Percentiles rank a stretch among this genome's conserved stretches.
Evolutionary conservation across 768 basidiomycete genomes (phyloP).

Genomic region (Tylopilus vinaceipallidus): DNA sequence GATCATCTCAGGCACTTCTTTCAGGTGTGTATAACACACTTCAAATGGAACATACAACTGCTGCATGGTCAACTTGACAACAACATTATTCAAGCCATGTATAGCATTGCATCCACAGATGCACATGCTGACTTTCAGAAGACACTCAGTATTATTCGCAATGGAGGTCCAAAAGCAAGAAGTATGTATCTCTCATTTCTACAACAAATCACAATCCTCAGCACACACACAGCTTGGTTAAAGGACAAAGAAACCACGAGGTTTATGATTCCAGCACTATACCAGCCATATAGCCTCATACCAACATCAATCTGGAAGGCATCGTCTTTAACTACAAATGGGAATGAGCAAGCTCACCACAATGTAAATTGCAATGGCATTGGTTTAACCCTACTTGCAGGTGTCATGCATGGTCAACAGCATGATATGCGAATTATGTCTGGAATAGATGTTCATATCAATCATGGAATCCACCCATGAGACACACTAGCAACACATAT

Average conservation of each 20-base stretch:
- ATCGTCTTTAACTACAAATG: constrained; percentile 7
- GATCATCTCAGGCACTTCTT: neutral
- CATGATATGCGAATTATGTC: neutral
- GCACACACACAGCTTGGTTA: neutral
- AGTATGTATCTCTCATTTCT: neutral
- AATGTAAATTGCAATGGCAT: constrained; percentile 8
- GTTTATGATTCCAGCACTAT: neutral
- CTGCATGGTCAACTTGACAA: neutral
- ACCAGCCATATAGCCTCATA: constrained; percentile 1
- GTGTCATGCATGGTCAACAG: constrained; percentile 8
- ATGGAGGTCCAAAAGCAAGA: neutral
- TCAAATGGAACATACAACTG: neutral
- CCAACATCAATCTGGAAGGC: neutral
- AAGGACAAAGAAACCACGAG: neutral
- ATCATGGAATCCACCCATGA: neutral
- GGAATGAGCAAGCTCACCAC: constrained; percentile 9
- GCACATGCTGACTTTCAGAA: neutral
- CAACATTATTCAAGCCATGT: neutral
- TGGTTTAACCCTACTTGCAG: constrained; percentile 3
- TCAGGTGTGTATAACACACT: neutral
- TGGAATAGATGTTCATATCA: neutral
- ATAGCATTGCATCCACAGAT: constrained; percentile 1
- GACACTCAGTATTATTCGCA: neutral
- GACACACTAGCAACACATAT: neutral
- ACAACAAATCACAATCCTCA: neutral